A percentile compares a stretch with the other conserved stretches of the same genome.
Evolutionary conservation across 768 basidiomycete genomes (phyloP).

Genomic region (Neoboletus brunneissimus): DNA sequence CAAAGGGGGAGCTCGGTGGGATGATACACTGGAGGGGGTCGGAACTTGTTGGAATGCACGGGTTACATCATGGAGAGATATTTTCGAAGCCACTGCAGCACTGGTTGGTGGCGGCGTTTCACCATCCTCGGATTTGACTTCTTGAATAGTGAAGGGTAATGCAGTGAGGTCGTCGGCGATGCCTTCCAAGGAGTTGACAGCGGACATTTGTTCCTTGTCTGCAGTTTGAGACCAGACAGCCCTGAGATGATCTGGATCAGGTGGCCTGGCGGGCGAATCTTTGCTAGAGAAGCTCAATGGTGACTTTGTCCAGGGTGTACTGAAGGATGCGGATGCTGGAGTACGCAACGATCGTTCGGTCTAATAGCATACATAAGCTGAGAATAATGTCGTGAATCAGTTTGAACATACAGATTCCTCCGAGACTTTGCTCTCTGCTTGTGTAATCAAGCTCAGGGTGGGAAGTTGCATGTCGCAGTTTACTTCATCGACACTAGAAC

Average conservation of each 20-base stretch:
- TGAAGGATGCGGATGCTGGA: constrained; percentile 39
- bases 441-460: constrained; percentile 23
- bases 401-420: constrained; percentile 51
- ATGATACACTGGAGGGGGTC: constrained; percentile 46
- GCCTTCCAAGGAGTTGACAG: constrained; percentile 78
- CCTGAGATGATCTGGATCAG: constrained; percentile 83
- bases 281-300: constrained; percentile 54
- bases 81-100: constrained; percentile 57
- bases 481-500: constrained; percentile 9
- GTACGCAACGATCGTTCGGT: constrained; percentile 46
- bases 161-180: constrained; percentile 81
- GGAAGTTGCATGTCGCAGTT: constrained; percentile 13
- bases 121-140: constrained; percentile 84
- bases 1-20: constrained; percentile 46
- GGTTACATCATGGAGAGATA: constrained; percentile 80
- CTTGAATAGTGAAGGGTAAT: constrained; percentile 77
- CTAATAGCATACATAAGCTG: constrained; percentile 28
- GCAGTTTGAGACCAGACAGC: constrained; percentile 81
- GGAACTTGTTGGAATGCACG: constrained; percentile 88
- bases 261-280: constrained; percentile 64
- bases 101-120: constrained; percentile 71
- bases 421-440: constrained; percentile 47
- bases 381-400: neutral
- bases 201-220: constrained; percentile 61
- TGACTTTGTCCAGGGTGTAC: constrained; percentile 52